A percentile compares a stretch with the other conserved stretches of the same genome.
Conservation (phyloP, 495 filamentous ascomycete genomes). For the Aspergillus ostianus region DNA sequence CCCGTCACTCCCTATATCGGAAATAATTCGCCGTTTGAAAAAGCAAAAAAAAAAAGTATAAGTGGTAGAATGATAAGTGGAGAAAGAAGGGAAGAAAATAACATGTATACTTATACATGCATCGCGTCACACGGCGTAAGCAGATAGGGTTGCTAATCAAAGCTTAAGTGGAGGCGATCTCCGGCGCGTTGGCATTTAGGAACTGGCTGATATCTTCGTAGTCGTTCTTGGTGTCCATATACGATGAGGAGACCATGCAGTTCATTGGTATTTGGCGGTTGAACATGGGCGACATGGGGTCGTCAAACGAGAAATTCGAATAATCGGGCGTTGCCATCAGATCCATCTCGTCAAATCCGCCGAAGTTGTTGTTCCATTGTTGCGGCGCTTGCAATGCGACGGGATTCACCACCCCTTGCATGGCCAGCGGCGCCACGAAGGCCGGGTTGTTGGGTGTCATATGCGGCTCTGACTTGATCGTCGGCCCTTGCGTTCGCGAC, state of each 20-base stretch:
- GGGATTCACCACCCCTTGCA: conserved; percentile 43
- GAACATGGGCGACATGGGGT: conserved; percentile 42
- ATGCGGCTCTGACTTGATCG: conserved; percentile 34
- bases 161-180: conserved; percentile 41
- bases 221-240: conserved; percentile 32
- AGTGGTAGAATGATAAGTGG: conserved; percentile 10
- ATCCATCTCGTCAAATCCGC: conserved; percentile 43
- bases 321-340: conserved; percentile 37
- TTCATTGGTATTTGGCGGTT: conserved; percentile 39
- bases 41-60: conserved; percentile 5
- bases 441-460: conserved; percentile 19
- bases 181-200: conserved; percentile 42
- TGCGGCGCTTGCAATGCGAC: conserved; percentile 36
- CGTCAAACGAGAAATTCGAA: conserved; percentile 36
- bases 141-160: neutral
- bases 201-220: conserved; percentile 47
- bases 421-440: conserved; percentile 25
- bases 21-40: neutral
- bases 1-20: neutral
- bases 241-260: conserved; percentile 33
- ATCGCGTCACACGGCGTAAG: conserved; percentile 32
- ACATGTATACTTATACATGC: conserved; percentile 41
- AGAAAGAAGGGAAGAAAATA: neutral
- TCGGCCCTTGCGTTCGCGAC: conserved; percentile 21
- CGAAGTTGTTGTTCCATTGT: conserved; percentile 34